Conservation (phyloP, 2,329 filamentous ascomycete species). For the Sporothrix phasma region DNA sequence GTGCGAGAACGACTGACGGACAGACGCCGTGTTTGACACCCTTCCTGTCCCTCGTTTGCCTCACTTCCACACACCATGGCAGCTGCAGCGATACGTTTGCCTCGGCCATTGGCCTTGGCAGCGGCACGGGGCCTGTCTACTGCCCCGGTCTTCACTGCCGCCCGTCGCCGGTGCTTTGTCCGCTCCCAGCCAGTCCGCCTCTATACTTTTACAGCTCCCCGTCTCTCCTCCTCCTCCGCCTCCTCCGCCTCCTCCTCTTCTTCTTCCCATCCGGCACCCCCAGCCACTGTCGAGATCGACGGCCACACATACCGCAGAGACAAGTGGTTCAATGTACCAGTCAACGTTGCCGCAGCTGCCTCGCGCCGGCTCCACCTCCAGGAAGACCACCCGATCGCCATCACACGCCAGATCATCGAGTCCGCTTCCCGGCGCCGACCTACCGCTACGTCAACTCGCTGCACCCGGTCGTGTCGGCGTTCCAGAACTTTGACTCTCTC, state of each 20-base stretch:
- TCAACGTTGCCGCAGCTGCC: conserved; percentile 64
- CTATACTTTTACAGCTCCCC: neutral
- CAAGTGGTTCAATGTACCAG: conserved; percentile 74
- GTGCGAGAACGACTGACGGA: neutral
- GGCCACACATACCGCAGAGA: conserved; percentile 58
- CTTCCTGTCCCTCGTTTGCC: neutral
- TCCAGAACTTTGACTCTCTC: conserved; percentile 93
- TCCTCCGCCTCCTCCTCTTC: neutral
- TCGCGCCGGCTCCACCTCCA: conserved; percentile 79
- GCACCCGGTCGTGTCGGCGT: conserved; percentile 72
- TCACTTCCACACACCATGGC: conserved; percentile 7
- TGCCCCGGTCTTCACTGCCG: neutral
- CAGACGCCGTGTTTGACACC: neutral
- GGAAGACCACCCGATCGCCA: conserved; percentile 77
- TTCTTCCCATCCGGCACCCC: neutral
- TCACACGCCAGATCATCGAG: conserved; percentile 88
- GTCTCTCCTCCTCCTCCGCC: neutral
- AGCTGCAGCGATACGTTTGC: neutral
- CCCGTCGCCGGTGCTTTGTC: neutral
- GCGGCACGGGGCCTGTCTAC: neutral
- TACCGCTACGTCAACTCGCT: conserved; percentile 71
- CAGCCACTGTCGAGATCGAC: conserved; percentile 44
- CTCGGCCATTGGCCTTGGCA: conserved; percentile 7
- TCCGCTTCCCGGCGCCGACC: conserved; percentile 66
- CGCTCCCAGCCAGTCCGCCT: neutral